Percentiles rank a stretch among this genome's conserved stretches.
Conservation (phyloP, 1,284 basidiomycete species). For the Leccinum fallax region DNA sequence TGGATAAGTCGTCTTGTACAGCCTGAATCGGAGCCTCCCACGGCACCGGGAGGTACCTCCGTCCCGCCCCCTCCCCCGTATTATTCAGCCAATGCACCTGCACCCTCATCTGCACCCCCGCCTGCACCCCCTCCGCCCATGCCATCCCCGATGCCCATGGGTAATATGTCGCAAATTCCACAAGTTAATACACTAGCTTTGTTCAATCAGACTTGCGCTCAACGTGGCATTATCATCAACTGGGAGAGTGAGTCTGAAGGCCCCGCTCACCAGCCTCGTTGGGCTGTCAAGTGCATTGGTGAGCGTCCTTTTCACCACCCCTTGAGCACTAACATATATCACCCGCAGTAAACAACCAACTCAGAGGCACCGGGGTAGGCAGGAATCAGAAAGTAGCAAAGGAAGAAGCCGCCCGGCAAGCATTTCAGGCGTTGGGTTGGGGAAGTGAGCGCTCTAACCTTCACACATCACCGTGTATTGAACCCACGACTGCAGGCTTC, state of each 20-base stretch:
- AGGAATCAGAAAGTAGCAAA: constrained; percentile 57
- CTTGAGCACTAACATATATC: constrained; percentile 4
- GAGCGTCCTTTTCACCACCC: constrained; percentile 22
- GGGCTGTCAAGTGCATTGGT: constrained; percentile 55
- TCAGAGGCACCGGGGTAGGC: constrained; percentile 46
- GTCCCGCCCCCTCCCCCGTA: constrained; percentile 28
- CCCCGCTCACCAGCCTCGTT: constrained; percentile 53
- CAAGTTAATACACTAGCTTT: constrained; percentile 45
- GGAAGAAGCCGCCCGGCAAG: constrained; percentile 56
- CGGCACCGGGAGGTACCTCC: constrained; percentile 28
- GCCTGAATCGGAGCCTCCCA: constrained; percentile 41
- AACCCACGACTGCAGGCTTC: constrained; percentile 18
- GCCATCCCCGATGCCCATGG: constrained; percentile 5
- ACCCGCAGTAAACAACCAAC: constrained; percentile 45
- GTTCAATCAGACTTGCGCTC: constrained; percentile 55
- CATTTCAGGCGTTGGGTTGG: constrained; percentile 52
- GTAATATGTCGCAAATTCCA: neutral
- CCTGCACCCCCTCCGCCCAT: constrained; percentile 17
- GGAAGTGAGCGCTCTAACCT: constrained; percentile 28
- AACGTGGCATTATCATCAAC: constrained; percentile 41
- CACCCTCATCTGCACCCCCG: constrained; percentile 6
- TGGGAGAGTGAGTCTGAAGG: constrained; percentile 50
- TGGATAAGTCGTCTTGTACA: constrained; percentile 54
- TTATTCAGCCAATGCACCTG: constrained; percentile 19
- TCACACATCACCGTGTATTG: neutral